Conservation (phyloP, 208 protist genomes). For the Leishmania lainsoni region DNA sequence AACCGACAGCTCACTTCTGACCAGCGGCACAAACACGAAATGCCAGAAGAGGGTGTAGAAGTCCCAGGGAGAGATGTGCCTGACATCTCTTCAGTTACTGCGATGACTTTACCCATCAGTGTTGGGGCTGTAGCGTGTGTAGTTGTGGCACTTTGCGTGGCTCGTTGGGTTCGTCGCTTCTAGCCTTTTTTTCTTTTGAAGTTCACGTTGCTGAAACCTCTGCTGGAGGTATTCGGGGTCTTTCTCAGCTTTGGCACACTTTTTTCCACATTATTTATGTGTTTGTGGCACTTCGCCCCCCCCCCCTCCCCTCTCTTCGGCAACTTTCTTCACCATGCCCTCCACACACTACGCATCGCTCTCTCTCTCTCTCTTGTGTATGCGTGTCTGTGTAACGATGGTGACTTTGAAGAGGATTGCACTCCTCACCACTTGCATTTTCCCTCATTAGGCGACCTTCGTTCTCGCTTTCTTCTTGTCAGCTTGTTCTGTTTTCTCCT, state of each 20-base stretch:
- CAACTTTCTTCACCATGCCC: too few species aligned
- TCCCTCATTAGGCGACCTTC: too few species aligned
- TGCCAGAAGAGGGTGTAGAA: not conserved
- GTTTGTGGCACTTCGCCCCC: not conserved
- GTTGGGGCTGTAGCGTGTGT: not conserved
- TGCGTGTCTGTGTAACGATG: too few species aligned
- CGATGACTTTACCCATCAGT: not conserved
- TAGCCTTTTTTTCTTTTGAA: not conserved
- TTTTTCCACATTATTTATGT: not conserved
- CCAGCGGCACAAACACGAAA: not conserved
- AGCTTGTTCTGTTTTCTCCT: too few species aligned
- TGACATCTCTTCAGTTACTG: not conserved
- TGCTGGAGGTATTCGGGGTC: not conserved
- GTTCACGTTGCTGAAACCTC: not conserved
- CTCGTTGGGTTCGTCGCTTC: not conserved
- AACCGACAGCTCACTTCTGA: conserved; percentile 10
- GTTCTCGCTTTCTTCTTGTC: too few species aligned
- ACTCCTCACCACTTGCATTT: too few species aligned
- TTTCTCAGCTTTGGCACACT: not conserved
- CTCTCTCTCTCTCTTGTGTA: too few species aligned
- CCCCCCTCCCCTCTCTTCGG: too few species aligned
- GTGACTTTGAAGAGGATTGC: too few species aligned
- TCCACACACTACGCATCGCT: too few species aligned
- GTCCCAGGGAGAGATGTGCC: not conserved
- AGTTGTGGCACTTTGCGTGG: not conserved